These are phyloP conservation scores for Zhuliangozyma parablackwelliae DNA, from an alignment of 1,139 yeast species.

Conservation along the genomic window DNA sequence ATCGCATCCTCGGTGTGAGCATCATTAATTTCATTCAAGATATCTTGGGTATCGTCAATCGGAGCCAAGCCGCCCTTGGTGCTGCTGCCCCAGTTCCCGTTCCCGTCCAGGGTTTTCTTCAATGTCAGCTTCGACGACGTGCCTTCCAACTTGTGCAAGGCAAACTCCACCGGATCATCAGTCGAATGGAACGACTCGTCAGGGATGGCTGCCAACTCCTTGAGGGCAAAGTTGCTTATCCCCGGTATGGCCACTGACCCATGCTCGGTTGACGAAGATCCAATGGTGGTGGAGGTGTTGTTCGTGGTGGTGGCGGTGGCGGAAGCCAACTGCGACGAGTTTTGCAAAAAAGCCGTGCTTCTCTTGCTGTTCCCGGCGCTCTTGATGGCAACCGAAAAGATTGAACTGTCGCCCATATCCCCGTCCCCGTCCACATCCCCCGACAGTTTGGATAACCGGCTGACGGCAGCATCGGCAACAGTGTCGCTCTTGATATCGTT, in stretches of 20 bases:
- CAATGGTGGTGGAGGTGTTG: constrained; percentile 13
- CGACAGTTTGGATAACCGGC: constrained; percentile 6
- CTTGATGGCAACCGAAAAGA: constrained; percentile 30
- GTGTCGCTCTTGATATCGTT: constrained; percentile 4
- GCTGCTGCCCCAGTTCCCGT: neutral
- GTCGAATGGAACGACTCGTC: constrained; percentile 65
- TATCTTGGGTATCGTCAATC: constrained; percentile 29
- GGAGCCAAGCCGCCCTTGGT: neutral
- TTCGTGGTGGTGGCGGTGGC: constrained; percentile 6
- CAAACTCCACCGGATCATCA: constrained; percentile 61
- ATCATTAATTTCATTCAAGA: constrained; percentile 37
- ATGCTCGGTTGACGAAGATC: too few species aligned
- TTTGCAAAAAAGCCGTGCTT: constrained; percentile 10
- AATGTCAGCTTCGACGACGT: constrained; percentile 23
- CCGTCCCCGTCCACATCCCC: constrained; percentile 4
- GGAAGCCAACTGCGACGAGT: neutral
- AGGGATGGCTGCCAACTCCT: constrained; percentile 74
- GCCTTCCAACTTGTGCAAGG: constrained; percentile 77
- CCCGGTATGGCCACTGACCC: constrained; percentile 55
- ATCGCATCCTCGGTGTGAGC: constrained; percentile 40
- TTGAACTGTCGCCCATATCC: constrained; percentile 32
- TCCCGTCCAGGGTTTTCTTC: constrained; percentile 4
- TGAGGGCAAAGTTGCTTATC: constrained; percentile 56
- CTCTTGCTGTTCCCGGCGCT: constrained; percentile 19
- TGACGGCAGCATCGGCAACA: constrained; percentile 4